Conservation (phyloP, 805 yeast species). For the Ogataea polymorpha region DNA sequence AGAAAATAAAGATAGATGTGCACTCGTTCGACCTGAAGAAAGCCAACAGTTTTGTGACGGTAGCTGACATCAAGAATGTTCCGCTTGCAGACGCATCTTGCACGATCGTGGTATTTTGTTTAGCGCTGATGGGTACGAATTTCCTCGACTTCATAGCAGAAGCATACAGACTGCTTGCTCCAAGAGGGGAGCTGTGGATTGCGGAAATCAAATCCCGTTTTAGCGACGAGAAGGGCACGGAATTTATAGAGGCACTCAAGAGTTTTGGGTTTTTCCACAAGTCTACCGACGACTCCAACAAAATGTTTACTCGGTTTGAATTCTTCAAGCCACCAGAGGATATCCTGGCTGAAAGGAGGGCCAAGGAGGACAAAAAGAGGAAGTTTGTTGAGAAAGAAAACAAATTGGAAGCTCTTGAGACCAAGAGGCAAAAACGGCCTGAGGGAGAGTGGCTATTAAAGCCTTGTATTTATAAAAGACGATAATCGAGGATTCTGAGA, state of each 20-base stretch:
- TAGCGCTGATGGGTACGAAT: slow-evolving; percentile 97
- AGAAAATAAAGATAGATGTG: slow-evolving; percentile 53
- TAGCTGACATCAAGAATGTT: slow-evolving; percentile 92
- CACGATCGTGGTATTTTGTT: slow-evolving; percentile 86
- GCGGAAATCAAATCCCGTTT: slow-evolving; percentile 96
- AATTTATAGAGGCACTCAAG: slow-evolving; percentile 77
- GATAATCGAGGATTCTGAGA: slow-evolving; percentile 38
- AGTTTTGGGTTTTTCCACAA: slow-evolving; percentile 82
- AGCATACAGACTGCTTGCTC: slow-evolving; percentile 81
- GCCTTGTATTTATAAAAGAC: slow-evolving; percentile 93
- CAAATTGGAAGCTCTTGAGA: slow-evolving; percentile 53
- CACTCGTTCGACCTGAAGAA: slow-evolving; percentile 91
- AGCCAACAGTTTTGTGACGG: slow-evolving; percentile 86
- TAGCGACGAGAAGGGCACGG: slow-evolving; percentile 69
- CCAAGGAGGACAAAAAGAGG: slow-evolving; percentile 57
- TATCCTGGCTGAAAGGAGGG: slow-evolving; percentile 58
- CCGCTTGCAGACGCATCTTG: slow-evolving; percentile 80
- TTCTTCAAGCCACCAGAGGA: slow-evolving; percentile 83
- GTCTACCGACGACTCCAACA: slow-evolving; percentile 79
- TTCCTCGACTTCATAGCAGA: slow-evolving; percentile 88
- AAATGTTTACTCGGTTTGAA: slow-evolving; percentile 93
- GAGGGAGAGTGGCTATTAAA: slow-evolving; percentile 89
- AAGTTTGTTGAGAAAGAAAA: slow-evolving; percentile 70
- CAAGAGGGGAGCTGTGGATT: slow-evolving; percentile 94
- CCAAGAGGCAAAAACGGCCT: slow-evolving; percentile 50